phyloP scores from a whole-genome alignment of 768 basidiomycete species.

The Hysterangium stoloniferum region DNA sequence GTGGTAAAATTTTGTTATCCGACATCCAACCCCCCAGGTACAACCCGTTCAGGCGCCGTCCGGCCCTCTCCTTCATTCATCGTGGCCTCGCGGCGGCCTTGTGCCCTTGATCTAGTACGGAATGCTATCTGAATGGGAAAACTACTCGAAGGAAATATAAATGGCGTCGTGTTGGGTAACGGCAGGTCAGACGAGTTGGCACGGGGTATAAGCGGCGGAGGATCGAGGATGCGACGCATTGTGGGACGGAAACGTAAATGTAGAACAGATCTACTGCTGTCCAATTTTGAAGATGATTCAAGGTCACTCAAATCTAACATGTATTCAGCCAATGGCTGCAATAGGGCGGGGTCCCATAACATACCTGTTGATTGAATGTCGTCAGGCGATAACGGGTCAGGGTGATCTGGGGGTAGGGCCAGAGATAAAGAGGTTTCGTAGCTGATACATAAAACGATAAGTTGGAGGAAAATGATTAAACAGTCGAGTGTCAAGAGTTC shows the following conservation, averaged over 20 bases:
- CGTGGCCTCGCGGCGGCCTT: constrained; percentile 22
- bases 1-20: constrained; percentile 31
- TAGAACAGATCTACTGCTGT: constrained; percentile 35
- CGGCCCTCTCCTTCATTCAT: constrained; percentile 39
- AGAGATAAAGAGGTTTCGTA: constrained; percentile 51
- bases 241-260: constrained; percentile 54
- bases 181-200: constrained; percentile 33
- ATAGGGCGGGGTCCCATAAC: no score
- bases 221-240: constrained; percentile 48
- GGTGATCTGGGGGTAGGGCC: constrained; percentile 32
- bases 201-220: constrained; percentile 31
- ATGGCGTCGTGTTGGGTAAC: constrained; percentile 52
- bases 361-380: constrained; percentile 10
- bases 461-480: constrained; percentile 58
- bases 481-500: constrained; percentile 63
- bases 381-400: constrained; percentile 32
- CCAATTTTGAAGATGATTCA: constrained; percentile 21
- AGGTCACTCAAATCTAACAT: no score
- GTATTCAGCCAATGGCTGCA: no score
- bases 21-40: constrained; percentile 16
- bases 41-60: constrained; percentile 42
- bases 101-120: neutral
- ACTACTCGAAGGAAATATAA: constrained; percentile 4
- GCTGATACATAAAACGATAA: constrained; percentile 57
- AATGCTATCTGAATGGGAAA: constrained; percentile 9